A percentile compares a stretch with the other conserved stretches of the same genome.
phyloP scores from a whole-genome alignment of 108 stramenopile species.

The Nannochloropsis gaditana region DNA sequence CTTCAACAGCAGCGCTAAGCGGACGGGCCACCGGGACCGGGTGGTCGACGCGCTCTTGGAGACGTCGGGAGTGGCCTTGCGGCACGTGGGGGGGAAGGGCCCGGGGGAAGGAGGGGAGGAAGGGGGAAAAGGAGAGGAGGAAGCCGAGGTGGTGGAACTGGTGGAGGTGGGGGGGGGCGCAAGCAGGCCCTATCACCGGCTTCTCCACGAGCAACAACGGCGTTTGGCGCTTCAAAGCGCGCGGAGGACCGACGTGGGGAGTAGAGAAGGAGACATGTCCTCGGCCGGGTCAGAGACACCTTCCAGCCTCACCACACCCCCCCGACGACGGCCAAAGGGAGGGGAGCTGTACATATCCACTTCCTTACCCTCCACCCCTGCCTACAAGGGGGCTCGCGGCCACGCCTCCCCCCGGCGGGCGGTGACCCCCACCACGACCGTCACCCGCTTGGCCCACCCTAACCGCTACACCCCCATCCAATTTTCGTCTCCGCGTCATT shows the following conservation, averaged over 20 bases:
- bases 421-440: not conserved
- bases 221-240: not conserved
- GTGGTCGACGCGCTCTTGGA: slow-evolving; percentile 2
- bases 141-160: not conserved
- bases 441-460: slow-evolving; percentile 1
- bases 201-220: not conserved
- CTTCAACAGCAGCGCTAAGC: not conserved
- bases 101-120: not conserved
- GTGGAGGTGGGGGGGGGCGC: not conserved
- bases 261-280: too few species aligned
- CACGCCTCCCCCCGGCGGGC: not conserved
- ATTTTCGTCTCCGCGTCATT: not conserved
- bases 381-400: too few species aligned
- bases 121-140: not conserved
- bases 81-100: not conserved
- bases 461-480: not conserved
- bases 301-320: too few species aligned
- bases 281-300: too few species aligned
- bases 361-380: too few species aligned
- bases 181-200: not conserved
- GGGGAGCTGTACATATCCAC: too few species aligned
- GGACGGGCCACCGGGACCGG: not conserved
- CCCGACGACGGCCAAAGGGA: too few species aligned
- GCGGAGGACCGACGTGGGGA: too few species aligned
- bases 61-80: not conserved